Evolutionary conservation across 2,329 filamentous ascomycete genomes (phyloP), one percentile per base, ranked within the genome.

Genomic region (Ophiostoma pallidulum): DNA sequence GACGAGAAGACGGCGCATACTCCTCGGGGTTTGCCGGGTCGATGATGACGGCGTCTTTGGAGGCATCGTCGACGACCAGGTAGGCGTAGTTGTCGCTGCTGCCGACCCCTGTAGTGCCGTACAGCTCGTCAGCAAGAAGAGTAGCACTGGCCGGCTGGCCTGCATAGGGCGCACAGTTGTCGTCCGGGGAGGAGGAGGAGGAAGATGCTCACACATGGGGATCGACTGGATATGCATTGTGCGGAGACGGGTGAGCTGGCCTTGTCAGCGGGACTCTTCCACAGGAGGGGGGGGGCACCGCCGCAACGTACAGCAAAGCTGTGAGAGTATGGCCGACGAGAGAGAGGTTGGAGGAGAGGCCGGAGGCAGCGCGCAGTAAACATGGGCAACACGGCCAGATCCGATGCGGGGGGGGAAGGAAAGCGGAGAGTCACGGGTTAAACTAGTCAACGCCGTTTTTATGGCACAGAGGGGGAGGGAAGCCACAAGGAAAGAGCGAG

Each of bases 181-280:
- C 18, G 2, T 19, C 16, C 35, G 3, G 19, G 20, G 28, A 24
- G 19, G 38, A 13, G 24, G 20, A 16, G 22, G 20, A 28, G 13
- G 4, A 22, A 8, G n/a, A n/a, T 9, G 71, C 80, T 61, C 77
- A 89, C 86, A 91, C 85, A 92, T 91, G 49, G 86, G 85, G 67
- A 92, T 91, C 57, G 84, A 85, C 67, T 86, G 78, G 69, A 91
- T 84, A 77, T 91, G 85, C 86, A 92, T 92, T 56, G 69, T 68
- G 68, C 75, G 74, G 18, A 49, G 33, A 31, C 41, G 55, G 44
- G 58, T 55, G 49, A 59, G 59, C 64, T 67, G 50, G 56, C 52
- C 58, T 60, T 54, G 28, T 19, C 16, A 18, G 10, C 19, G 24
- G n/a, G n/a, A 19, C 35, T 33, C 28, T 43, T 14, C 13, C 18